Base-by-base conservation (phyloP, 2,329 filamentous ascomycete species). In the Tolypocladium paradoxum region DNA sequence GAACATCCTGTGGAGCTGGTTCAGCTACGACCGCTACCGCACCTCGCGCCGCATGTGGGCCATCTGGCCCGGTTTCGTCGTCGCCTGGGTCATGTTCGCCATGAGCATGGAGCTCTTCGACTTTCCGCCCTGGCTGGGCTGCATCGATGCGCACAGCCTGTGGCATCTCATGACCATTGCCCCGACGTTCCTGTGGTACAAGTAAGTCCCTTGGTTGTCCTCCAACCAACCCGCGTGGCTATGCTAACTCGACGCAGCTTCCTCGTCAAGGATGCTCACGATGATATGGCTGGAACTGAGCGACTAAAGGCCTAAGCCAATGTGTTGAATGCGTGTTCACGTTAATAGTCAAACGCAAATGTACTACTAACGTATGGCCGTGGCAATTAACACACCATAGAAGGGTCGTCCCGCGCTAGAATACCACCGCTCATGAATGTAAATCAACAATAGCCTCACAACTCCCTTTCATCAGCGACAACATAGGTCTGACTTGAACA, bases 51-150 rank as follows among this genome's bases (percentile, higher is more conserved):
- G 85, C 58, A 70, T 77, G 20, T 99, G 93, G 93, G 84, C 90
- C 29, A 82, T 85, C 53, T 95, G 88, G 88, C 93, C 93, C 0
- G 90, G 89, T 61, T 71, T 96, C 64, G 90, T 92, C 58, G 92
- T 97, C 48, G 87, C 88, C 3, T 96, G 90, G 90, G 79, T 99
- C 61, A 83, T 92, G 61, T 73, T 92, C 66, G 90, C 88, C 36
- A 99, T 99, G 93, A 92, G 92, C 68, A 76, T 99, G 69, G 93
- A 99, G 73, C 69, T 99, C 61, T 81, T 97, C 58, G 93, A 99
- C 69, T 99, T 99, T 64, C 82, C 93, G 52, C 93, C 93, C 2
- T 78, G 88, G 72, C 77, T 81, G 68, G 88, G 89, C 8, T 83
- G 86, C 68, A 71, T 99, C 50, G 93, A 99, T 76, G 93, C 93